Evolutionary conservation across 164 flowering plant species (phyloP).

Genomic region (Tetracentron sinense): DNA sequence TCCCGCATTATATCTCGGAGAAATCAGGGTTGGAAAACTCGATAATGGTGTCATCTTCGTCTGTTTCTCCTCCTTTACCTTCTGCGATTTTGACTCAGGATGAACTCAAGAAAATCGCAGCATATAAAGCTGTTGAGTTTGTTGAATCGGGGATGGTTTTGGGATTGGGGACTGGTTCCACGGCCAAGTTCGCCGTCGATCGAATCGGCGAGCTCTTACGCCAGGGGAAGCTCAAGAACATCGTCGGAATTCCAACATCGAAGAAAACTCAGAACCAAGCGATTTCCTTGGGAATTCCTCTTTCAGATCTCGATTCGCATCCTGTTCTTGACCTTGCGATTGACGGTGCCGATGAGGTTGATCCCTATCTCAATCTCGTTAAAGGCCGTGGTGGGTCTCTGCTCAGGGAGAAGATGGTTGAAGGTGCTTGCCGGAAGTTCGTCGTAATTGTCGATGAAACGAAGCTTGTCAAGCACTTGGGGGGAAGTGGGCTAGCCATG

Average conservation of each 20-base stretch:
- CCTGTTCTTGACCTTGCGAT: constrained; percentile 79
- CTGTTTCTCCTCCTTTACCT: constrained; percentile 18
- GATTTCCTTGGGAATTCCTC: constrained; percentile 59
- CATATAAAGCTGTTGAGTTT: constrained; percentile 81
- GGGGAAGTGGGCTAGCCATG: constrained; percentile 76
- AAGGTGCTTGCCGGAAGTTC: constrained; percentile 59
- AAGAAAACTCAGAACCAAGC: constrained; percentile 76
- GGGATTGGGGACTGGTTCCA: constrained; percentile 97
- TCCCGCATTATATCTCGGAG: constrained; percentile 28
- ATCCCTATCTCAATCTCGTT: constrained; percentile 66
- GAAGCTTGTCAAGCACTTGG: constrained; percentile 58
- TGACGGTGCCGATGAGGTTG: constrained; percentile 97
- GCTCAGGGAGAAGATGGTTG: constrained; percentile 86
- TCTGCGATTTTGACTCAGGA: constrained; percentile 56
- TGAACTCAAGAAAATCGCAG: constrained; percentile 80
- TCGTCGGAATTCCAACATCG: constrained; percentile 85
- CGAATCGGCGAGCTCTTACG: constrained; percentile 65
- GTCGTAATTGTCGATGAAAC: constrained; percentile 79
- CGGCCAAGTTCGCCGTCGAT: constrained; percentile 70
- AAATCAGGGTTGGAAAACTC: constrained; percentile 27
- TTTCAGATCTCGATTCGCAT: constrained; percentile 70
- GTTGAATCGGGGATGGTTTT: constrained; percentile 92
- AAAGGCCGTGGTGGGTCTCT: constrained; percentile 93
- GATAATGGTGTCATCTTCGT: constrained; percentile 10
- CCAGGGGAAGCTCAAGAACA: constrained; percentile 60